Base-by-base conservation (phyloP, 2,329 filamentous ascomycete species). In the Botrytis deweyae region DNA sequence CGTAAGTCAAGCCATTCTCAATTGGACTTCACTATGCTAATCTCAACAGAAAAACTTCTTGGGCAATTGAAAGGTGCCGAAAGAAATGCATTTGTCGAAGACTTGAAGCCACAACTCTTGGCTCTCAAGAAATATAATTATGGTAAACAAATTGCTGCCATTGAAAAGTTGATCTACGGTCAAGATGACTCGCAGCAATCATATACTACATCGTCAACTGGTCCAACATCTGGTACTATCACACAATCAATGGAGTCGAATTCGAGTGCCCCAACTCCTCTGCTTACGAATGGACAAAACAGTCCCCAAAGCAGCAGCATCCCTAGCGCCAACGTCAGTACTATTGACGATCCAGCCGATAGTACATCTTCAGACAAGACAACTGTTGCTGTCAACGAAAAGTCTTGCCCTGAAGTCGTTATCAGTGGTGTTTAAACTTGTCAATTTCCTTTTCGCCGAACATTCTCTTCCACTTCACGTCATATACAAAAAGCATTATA, bases 11-110 rank as follows among this genome's bases (percentile, higher is more conserved):
- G 18, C 62, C 14, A 20, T 55, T 61, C 59, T 36, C n/a, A 40
- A 25, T 29, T 25, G 9, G 12, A 44, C 25, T 16, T 67, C 20
- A 44, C 49, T 29, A 7, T 33, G 44, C 75, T 77, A 71, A 76
- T 69, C 40, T 16, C 25, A n/a, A 46, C 80, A 97, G 94, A 98
- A 84, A 97, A 95, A 84, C 87, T 98, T 8, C 85, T 97, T 49
- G 86, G 84, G 12, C 84, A 88, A 76, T 85, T 94, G 5, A 85
- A 90, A 59, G 90, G 88, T 3, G 82, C 83, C 0, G 91, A 93
- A 76, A 86, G 86, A 58, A 85, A 87, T 44, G 81, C 84, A 6
- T 87, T 95, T 73, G 84, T 90, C 8, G 87, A 90, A 70, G 86
- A 90, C 73, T 88, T 94, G 82, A 88, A 87, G 78, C 87, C 88